phyloP scores from a whole-genome alignment of 768 basidiomycete species.

The Mycena crocata region DNA sequence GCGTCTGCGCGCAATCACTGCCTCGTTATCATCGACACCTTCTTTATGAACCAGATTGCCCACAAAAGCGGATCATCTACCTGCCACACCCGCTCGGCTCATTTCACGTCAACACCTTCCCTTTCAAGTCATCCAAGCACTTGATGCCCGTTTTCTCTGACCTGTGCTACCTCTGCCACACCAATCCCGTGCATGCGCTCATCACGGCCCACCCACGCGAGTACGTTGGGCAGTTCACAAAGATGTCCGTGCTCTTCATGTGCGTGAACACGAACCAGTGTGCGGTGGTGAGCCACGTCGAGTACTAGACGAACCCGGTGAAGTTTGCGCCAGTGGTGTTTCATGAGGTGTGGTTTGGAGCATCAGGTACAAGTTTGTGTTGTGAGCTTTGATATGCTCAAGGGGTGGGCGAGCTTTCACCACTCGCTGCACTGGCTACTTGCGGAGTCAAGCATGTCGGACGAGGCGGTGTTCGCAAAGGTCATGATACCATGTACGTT shows the following conservation, averaged over 20 bases:
- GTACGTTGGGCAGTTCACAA: constrained; percentile 77
- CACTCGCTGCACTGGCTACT: constrained; percentile 93
- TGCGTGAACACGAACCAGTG: constrained; percentile 93
- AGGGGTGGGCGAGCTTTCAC: constrained; percentile 91
- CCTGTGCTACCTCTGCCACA: constrained; percentile 87
- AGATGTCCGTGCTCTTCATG: constrained; percentile 91
- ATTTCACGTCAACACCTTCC: constrained; percentile 85
- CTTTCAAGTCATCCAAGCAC: constrained; percentile 94
- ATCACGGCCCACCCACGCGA: constrained; percentile 77
- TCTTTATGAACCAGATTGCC: constrained; percentile 91
- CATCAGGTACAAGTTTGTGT: constrained; percentile 65
- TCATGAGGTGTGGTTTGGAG: constrained; percentile 76
- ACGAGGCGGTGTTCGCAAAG: constrained; percentile 61
- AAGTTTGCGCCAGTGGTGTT: constrained; percentile 74
- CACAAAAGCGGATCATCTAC: constrained; percentile 75
- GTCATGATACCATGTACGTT: no score
- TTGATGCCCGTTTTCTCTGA: constrained; percentile 97
- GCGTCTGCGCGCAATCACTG: constrained; percentile 81
- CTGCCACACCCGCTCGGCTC: constrained; percentile 40
- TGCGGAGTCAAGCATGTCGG: constrained; percentile 89
- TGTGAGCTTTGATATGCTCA: constrained; percentile 81
- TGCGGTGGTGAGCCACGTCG: constrained; percentile 85
- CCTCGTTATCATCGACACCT: constrained; percentile 88
- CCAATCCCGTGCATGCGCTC: constrained; percentile 80
- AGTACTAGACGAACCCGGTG: constrained; percentile 88